These are phyloP conservation scores for Rusavskia elegans DNA, from an alignment of 495 filamentous ascomycete species.

Conservation along the genomic window DNA sequence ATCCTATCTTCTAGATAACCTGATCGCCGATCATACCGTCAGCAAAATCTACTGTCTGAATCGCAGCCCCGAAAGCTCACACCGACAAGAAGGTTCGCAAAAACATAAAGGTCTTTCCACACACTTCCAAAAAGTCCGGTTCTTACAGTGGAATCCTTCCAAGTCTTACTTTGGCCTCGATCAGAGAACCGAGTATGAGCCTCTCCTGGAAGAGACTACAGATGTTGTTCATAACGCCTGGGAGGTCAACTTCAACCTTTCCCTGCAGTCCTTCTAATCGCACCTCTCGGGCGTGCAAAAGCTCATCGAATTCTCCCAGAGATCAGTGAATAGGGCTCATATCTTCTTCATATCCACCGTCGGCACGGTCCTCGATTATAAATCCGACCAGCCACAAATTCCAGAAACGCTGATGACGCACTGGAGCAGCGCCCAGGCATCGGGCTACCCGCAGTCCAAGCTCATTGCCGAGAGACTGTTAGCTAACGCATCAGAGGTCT, in stretches of 20 bases:
- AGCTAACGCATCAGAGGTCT: conserved; percentile 20
- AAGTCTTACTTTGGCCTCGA: background rate
- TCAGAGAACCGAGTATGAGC: background rate
- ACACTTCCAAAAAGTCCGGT: background rate
- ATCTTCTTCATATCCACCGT: conserved; percentile 43
- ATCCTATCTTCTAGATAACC: conserved; percentile 17
- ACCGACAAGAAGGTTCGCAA: background rate
- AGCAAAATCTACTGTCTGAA: conserved; percentile 19
- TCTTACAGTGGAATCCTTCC: background rate
- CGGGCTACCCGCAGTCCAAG: conserved; percentile 30
- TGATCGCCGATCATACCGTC: conserved; percentile 12
- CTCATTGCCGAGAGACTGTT: conserved; percentile 30
- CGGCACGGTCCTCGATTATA: conserved; percentile 21
- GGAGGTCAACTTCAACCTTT: conserved; percentile 29
- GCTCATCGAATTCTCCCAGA: conserved; percentile 32
- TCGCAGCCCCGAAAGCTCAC: conserved; percentile 18
- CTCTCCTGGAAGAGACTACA: background rate
- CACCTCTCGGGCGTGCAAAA: conserved; percentile 27
- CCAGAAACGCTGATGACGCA: background rate
- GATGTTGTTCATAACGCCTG: conserved; percentile 16
- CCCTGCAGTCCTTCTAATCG: conserved; percentile 19
- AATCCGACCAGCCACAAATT: conserved; percentile 15
- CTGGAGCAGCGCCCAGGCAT: background rate
- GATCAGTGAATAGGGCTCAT: conserved; percentile 22
- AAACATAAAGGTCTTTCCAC: background rate